Percentiles rank a stretch among this genome's conserved stretches.
These are phyloP conservation scores for Botrytis aclada DNA, from an alignment of 2,329 filamentous ascomycete genomes.

Conservation along the genomic window DNA sequence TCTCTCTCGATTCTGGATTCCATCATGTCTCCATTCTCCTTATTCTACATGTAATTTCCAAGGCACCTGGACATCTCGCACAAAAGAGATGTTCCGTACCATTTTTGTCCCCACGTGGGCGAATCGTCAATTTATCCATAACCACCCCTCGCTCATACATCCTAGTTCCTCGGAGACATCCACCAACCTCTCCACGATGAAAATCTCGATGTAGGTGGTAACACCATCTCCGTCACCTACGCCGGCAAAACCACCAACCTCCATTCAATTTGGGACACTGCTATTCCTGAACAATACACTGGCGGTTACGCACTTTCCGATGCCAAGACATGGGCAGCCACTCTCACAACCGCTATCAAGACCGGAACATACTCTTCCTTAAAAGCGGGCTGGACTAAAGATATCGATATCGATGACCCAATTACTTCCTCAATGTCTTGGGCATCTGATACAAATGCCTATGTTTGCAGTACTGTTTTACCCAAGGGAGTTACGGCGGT, in stretches of 20 bases:
- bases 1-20: conserved; percentile 3
- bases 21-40: conserved; percentile 2
- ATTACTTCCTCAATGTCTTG: conserved; percentile 50
- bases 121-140: neutral
- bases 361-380: conserved; percentile 50
- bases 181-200: conserved; percentile 68
- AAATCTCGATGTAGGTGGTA: conserved; percentile 63
- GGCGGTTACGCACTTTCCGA: conserved; percentile 51
- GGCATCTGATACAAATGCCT: conserved; percentile 62
- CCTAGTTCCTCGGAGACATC: conserved; percentile 54
- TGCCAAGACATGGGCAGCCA: conserved; percentile 55
- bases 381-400: conserved; percentile 25
- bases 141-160: conserved; percentile 35
- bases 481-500: conserved; percentile 58
- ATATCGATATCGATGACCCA: conserved; percentile 25
- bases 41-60: conserved; percentile 13
- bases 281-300: conserved; percentile 49
- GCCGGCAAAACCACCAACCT: conserved; percentile 57
- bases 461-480: conserved; percentile 60
- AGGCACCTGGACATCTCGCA: conserved; percentile 15
- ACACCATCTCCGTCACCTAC: conserved; percentile 63
- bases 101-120: conserved; percentile 27
- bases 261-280: conserved; percentile 60
- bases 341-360: conserved; percentile 53
- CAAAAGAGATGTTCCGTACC: conserved; percentile 19